Conservation (phyloP, 2,329 filamentous ascomycete genomes). For the Aspergillus intermedius region DNA sequence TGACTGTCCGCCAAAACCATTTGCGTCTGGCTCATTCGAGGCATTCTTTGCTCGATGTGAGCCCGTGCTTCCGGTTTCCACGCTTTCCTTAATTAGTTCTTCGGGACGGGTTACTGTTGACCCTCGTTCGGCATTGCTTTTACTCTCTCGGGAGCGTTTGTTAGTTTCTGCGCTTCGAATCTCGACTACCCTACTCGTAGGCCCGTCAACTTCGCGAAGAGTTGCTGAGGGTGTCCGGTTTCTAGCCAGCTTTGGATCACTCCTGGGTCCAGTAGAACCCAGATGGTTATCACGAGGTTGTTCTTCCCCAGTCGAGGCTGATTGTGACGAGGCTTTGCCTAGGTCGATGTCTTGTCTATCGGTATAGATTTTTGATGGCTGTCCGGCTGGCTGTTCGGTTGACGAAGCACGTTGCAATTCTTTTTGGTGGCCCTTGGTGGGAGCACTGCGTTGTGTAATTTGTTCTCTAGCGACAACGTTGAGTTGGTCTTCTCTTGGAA, state of each 20-base stretch:
- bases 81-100: background rate
- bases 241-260: background rate
- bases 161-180: background rate
- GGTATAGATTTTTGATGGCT: conserved; percentile 1
- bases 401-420: too few species aligned
- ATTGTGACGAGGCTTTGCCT: background rate
- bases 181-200: background rate
- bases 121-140: background rate
- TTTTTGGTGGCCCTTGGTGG: too few species aligned
- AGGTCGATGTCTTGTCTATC: background rate
- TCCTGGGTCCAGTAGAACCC: background rate
- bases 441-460: too few species aligned
- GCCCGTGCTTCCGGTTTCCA: background rate
- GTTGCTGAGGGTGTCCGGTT: background rate
- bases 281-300: background rate
- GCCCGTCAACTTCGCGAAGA: background rate
- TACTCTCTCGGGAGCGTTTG: background rate
- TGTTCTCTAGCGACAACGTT: too few species aligned
- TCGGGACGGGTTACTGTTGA: background rate
- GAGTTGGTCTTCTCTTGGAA: conserved; percentile 35
- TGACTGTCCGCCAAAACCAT: background rate
- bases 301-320: background rate
- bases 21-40: background rate
- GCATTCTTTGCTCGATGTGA: background rate
- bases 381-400: background rate